Evolutionary conservation across 805 yeast genomes (phyloP).

Genomic region (Wickerhamomyces queroliae): DNA sequence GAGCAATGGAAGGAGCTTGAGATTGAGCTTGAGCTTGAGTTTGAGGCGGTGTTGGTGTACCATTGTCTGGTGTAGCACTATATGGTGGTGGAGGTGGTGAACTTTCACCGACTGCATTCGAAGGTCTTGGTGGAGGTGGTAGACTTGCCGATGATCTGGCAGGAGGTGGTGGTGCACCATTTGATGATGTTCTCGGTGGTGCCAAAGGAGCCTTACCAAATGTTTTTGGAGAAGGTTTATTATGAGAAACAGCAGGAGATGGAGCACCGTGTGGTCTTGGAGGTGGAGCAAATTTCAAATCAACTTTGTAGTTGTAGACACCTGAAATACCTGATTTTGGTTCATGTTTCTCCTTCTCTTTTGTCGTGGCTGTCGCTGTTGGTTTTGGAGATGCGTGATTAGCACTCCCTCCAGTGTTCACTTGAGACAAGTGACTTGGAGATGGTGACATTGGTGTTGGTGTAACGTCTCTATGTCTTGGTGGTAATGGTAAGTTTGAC

Average conservation of each 20-base stretch:
- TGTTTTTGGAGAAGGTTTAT: constrained; percentile 36
- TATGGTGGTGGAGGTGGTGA: neutral
- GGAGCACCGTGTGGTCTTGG: constrained; percentile 24
- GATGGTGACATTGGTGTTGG: constrained; percentile 1
- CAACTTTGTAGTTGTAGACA: constrained; percentile 26
- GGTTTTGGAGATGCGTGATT: too few relatives aligned
- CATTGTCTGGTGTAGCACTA: neutral
- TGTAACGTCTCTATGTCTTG: constrained; percentile 5
- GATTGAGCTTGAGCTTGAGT: neutral
- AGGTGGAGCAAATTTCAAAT: constrained; percentile 35
- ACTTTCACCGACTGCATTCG: neutral
- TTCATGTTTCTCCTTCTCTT: constrained; percentile 6
- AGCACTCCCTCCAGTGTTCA: too few relatives aligned
- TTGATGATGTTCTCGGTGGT: constrained; percentile 25
- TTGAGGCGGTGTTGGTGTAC: neutral
- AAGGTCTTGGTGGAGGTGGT: constrained; percentile 1
- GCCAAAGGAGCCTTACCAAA: too few relatives aligned
- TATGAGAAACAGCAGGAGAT: constrained; percentile 23
- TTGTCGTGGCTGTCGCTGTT: constrained; percentile 1
- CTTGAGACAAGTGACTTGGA: too few relatives aligned
- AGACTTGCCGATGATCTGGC: constrained; percentile 1
- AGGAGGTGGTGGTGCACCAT: constrained; percentile 1
- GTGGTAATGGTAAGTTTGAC: constrained; percentile 15
- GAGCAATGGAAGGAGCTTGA: neutral
- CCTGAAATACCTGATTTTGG: constrained; percentile 28